Conservation (phyloP, 345 rosid species). For the Crucihimalaya himalaica region DNA sequence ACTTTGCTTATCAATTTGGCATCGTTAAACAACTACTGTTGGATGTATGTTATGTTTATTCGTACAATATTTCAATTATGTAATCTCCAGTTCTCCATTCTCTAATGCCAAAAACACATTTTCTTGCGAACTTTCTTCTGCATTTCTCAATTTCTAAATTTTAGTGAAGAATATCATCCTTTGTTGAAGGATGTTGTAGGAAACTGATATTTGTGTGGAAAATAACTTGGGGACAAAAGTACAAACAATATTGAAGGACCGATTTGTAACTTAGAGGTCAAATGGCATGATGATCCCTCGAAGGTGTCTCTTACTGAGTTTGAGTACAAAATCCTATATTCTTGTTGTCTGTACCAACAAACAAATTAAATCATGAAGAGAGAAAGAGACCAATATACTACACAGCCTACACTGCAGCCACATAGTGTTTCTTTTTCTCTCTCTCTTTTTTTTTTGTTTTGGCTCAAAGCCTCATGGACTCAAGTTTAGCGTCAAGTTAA, state of each 20-base stretch:
- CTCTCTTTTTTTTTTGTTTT: no score
- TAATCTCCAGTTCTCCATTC: neutral
- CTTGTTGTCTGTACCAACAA: neutral
- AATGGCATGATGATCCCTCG: neutral
- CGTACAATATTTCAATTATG: conserved; percentile 11
- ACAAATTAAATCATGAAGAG: neutral
- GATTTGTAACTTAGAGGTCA: neutral
- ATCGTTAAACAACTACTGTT: conserved; percentile 16
- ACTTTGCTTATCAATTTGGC: conserved; percentile 29
- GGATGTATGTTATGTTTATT: conserved; percentile 22
- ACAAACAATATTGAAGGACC: no score
- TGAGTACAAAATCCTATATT: neutral
- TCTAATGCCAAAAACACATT: conserved; percentile 5
- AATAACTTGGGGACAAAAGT: no score
- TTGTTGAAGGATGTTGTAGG: neutral
- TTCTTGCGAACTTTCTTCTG: neutral
- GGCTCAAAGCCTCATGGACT: neutral
- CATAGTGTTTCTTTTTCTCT: neutral
- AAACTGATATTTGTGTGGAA: neutral
- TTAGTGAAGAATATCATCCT: neutral
- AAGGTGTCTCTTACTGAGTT: neutral
- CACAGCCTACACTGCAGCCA: neutral
- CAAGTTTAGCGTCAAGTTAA: no score
- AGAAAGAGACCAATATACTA: neutral
- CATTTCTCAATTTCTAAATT: neutral